Base-by-base conservation (phyloP, 768 basidiomycete species). In the Termitomyces bulborhizus region DNA sequence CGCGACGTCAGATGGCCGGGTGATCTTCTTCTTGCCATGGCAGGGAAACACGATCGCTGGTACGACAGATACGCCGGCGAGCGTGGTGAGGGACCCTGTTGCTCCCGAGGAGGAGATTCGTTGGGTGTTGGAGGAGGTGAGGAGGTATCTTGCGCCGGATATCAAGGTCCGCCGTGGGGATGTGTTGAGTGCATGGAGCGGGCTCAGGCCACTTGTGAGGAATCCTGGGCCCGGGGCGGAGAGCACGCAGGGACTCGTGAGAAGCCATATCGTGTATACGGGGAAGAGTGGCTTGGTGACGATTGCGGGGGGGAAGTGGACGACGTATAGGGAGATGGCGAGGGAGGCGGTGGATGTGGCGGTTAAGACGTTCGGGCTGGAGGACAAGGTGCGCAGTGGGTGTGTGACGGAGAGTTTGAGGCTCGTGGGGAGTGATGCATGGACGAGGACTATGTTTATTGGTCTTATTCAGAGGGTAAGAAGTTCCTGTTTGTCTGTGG, bases 1-100 rank as follows among this genome's bases (percentile, higher is more conserved):
- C 1, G 79, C 92, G 3, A 97, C 97, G 4, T 93, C 90, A 0
- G 96, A 99, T 60, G 96, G 96, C 0, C 88, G 96, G 27, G 95
- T 99, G 53, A 96, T 99, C 66, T 99, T 98, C 80, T 97, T 99
- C 81, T 82, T 99, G 9, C 96, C 96, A 0, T 99, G 97, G 96
- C 88, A 98, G 72, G 96, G 96, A 8, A 93, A 88, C 74, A 94
- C 94, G 40, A 94, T 99, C 59, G 96, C 96, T 1, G 96, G 96
- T 26, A 98, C 97, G 2, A 99, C 96, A 7, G 96, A 99, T 68
- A 79, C 89, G 0, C 87, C 88, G 0, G 84, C 88, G 3, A 66
- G 72, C 1, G 88, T 96, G 51, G 77, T 78, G 13, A 67, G 79
- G 37, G 84, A 94, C 60, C 95, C 95, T 4, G 77, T 80, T 3